Evolutionary conservation across 2,329 filamentous ascomycete genomes (phyloP), one percentile per base, ranked within the genome.

Genomic region (Parasarocladium wereldwijsianum): DNA sequence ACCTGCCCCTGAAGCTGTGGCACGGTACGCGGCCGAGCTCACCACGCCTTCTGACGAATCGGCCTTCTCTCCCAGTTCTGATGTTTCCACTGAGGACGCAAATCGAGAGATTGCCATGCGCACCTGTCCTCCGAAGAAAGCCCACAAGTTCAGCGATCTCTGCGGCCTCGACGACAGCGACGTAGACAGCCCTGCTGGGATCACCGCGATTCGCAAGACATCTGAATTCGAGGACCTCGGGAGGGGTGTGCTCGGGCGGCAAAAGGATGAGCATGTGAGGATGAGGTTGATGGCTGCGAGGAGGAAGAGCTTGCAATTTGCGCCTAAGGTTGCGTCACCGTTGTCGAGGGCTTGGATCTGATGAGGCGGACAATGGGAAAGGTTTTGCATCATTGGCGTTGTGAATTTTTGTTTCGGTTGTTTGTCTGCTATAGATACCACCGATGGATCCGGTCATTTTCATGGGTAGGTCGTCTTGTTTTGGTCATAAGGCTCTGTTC

Each of bases 291-390:
- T 81, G 62, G 72, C 76, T 8, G 79, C 78, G 1, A 63, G 79
- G 36, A 64, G 81, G 36, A 84, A 82, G 66, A 87, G 77, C 45
- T 49, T 84, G 50, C 77, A 82, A 45, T 84, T 76, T 57, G 77
- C 77, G 18, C 81, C 80, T 17, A 78, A 79, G 53, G 57, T 83
- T 34, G 75, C 68, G 12, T 86, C 80, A 49, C 81, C 80, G 3
- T 54, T 86, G 40, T 65, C 70, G 16, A 70, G 61, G 43, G 56
- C 62, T 16, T 73, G 67, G 68, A 52, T 46, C 24, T 53, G 40
- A 37, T 26, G 26, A 17, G n/a, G n/a, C n/a, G n/a, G n/a, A n/a
- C n/a, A n/a, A n/a, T n/a, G n/a, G n/a, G n/a, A n/a, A n/a, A 11
- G 14, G n/a, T 22, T 18, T 29, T 26, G 33, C 29, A 26, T 32